Conservation (phyloP, 441 rosid genomes). For the Populus hybrid region DNA sequence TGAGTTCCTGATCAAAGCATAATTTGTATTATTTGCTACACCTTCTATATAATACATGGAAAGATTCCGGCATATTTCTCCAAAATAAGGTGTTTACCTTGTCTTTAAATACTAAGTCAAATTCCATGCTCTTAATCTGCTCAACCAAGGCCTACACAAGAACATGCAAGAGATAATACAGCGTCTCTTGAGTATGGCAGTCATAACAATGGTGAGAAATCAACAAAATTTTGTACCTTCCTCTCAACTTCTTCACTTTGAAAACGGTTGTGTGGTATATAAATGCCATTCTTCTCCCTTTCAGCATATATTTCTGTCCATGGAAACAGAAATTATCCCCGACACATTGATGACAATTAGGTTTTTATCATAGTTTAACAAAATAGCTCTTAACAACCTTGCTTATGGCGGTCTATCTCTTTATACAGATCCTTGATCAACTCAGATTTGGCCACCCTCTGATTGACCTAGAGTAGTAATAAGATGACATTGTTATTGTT, state of each 20-base stretch:
- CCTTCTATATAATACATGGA: not conserved
- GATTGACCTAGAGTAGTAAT: slow-evolving; percentile 64
- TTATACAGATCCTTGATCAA: slow-evolving; percentile 86
- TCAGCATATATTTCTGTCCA: slow-evolving; percentile 70
- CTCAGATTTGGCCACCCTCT: slow-evolving; percentile 99
- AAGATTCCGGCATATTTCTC: slow-evolving; percentile 4
- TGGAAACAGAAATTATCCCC: not conserved
- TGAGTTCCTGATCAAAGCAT: slow-evolving; percentile 40
- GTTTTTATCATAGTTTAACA: not conserved
- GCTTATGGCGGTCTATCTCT: slow-evolving; percentile 88
- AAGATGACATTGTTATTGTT: slow-evolving; percentile 21
- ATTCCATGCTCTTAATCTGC: slow-evolving; percentile 74
- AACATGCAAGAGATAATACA: not conserved
- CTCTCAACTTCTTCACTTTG: slow-evolving; percentile 76
- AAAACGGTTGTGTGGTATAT: slow-evolving; percentile 67
- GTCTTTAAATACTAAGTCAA: slow-evolving; percentile 58
- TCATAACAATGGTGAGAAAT: not conserved
- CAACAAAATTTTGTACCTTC: slow-evolving; percentile 40
- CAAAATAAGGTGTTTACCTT: slow-evolving; percentile 37
- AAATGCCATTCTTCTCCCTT: slow-evolving; percentile 81
- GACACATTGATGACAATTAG: not conserved
- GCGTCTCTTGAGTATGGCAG: not conserved
- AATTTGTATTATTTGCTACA: not conserved
- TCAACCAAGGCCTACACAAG: slow-evolving; percentile 63
- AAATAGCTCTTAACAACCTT: slow-evolving; percentile 43